These are phyloP conservation scores for Candida anglica DNA, from an alignment of 805 yeast species.

Conservation along the genomic window DNA sequence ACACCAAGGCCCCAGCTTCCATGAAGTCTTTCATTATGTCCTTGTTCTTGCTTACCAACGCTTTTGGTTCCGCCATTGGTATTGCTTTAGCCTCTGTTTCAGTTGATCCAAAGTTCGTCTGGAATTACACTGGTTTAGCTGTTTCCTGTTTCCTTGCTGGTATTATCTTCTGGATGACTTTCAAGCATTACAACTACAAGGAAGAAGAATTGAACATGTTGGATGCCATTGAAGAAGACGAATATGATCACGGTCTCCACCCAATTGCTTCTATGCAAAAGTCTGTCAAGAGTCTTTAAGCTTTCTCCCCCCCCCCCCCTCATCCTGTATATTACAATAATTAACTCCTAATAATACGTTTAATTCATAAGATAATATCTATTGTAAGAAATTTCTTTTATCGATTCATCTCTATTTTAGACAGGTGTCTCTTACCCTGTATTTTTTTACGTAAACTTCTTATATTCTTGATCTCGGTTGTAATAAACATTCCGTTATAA, in stretches of 20 bases:
- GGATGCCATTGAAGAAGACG: conserved; percentile 28
- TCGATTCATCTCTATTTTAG: too few relatives aligned
- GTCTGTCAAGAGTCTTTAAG: conserved; percentile 12
- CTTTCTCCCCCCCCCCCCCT: background rate
- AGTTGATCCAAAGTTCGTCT: conserved; percentile 63
- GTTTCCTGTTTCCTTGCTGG: conserved; percentile 59
- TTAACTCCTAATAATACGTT: too few relatives aligned
- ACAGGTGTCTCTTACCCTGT: too few relatives aligned
- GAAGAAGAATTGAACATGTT: conserved; percentile 58
- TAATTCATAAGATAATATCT: too few relatives aligned
- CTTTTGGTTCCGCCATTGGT: conserved; percentile 76
- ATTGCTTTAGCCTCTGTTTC: conserved; percentile 67
- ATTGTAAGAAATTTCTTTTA: too few relatives aligned
- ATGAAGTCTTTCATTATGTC: conserved; percentile 67
- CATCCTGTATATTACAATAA: too few relatives aligned
- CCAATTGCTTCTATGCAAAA: conserved; percentile 16
- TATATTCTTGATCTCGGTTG: too few relatives aligned
- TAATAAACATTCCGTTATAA: too few relatives aligned
- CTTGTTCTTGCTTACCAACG: conserved; percentile 63
- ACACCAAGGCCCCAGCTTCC: conserved; percentile 71
- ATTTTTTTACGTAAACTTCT: too few relatives aligned
- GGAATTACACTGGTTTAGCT: conserved; percentile 66
- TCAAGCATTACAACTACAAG: conserved; percentile 48
- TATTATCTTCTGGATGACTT: conserved; percentile 54
- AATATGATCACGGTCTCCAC: conserved; percentile 9